Evolutionary conservation across 345 rosid genomes (phyloP), one percentile per base, ranked within the genome.

Genomic region (Corymbia maculata): DNA sequence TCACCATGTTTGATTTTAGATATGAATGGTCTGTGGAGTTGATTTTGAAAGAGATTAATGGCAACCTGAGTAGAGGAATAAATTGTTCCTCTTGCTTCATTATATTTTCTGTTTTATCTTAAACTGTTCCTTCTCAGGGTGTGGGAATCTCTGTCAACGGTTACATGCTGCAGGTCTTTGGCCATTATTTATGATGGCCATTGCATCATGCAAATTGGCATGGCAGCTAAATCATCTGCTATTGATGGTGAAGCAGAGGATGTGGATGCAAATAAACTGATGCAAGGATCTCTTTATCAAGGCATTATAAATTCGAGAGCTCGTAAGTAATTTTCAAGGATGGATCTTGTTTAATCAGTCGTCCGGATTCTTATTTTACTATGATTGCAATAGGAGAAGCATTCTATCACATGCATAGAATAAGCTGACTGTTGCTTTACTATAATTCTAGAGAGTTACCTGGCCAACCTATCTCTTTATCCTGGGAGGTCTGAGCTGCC

Each of bases 401-500:
- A 75, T 75, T 75, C 49, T 36, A 8, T 75, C 24, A 3, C 19
- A 9, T 36, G 49, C 82, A 16, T 53, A 64, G 55, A 85, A n/a
- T 88, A 12, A 85, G 57, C 50, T 68, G 52, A 28, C 79, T 52
- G 55, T 89, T 75, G 47, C 36, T 75, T 36, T 75, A 19, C 86
- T 49, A 79, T 51, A 53, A 88, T 28, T 93, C 89, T 92, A 97
- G 99, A 97, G 92, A 96, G 91, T 91, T 97, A 96, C 94, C 90
- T 97, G 89, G 99, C 99, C 53, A 97, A 95, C 90, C 94, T 97
- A 26, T 95, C 98, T 88, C 98, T 96, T 57, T 97, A 96, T 91
- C 97, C 98, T 85, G 99, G 98, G 88, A 96, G 95, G 90, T 94
- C 97, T 28, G 95, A 96, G 95, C 93, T 96, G 89, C 95, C 98